These are phyloP conservation scores for Pterocarpus macrocarpus DNA, from an alignment of 306 rosid species.

Conservation along the genomic window DNA sequence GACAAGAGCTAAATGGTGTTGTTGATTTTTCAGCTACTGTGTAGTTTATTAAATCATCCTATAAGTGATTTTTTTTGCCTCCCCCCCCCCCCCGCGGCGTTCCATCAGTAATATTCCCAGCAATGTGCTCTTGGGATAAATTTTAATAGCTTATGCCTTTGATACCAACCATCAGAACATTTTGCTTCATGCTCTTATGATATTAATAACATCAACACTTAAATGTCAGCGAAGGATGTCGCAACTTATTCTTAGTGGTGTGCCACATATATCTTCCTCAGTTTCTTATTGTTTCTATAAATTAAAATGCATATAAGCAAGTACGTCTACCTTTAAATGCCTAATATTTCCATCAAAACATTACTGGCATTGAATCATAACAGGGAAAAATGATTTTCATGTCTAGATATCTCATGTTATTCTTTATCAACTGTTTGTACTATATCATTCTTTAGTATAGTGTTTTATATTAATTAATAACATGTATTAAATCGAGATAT, in stretches of 20 bases:
- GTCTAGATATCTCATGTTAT: conserved; percentile 15
- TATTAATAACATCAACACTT: neutral
- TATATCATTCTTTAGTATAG: conserved; percentile 30
- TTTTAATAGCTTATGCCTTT: conserved; percentile 5
- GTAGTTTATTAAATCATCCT: conserved; percentile 25
- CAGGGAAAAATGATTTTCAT: conserved; percentile 5
- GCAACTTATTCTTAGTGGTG: neutral
- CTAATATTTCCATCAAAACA: conserved; percentile 25
- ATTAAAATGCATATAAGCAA: conserved; percentile 12
- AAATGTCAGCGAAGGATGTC: conserved; percentile 13
- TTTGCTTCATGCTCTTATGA: conserved; percentile 5
- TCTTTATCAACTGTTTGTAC: neutral
- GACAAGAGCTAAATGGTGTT: conserved; percentile 29
- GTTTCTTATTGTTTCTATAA: conserved; percentile 1
- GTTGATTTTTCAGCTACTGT: neutral
- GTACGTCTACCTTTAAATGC: neutral
- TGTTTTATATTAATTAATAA: neutral
- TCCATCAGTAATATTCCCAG: neutral
- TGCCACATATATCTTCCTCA: neutral
- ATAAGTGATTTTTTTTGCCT: neutral
- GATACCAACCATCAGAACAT: neutral
- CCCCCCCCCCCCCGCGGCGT: neutral
- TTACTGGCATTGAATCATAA: neutral
- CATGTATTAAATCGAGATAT: conserved; percentile 21
- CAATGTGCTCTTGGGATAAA: conserved; percentile 3